These are phyloP conservation scores for Aspergillus quadricinctus DNA, from an alignment of 2,329 filamentous ascomycete genomes.

Conservation along the genomic window DNA sequence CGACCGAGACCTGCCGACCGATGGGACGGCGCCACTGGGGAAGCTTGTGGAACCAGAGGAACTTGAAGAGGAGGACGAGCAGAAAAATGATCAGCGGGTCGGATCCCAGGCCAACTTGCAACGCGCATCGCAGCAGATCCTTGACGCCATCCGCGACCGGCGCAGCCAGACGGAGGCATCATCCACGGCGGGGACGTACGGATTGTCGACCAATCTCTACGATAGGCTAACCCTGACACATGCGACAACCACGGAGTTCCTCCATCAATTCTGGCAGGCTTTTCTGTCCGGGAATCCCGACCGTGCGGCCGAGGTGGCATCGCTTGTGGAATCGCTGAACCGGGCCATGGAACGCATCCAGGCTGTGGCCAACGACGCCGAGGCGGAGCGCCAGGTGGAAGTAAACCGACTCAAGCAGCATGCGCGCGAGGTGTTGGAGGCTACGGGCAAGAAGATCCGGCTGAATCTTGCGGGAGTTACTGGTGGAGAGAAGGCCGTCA, in stretches of 20 bases:
- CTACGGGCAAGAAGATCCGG: constrained; percentile 68
- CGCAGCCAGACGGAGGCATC: constrained; percentile 44
- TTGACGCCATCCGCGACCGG: constrained; percentile 55
- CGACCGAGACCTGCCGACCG: constrained; percentile 40
- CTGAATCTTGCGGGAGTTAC: constrained; percentile 62
- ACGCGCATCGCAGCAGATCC: constrained; percentile 53
- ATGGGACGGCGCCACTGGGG: constrained; percentile 64
- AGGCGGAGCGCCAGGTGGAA: constrained; percentile 64
- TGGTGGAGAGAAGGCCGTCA: constrained; percentile 72
- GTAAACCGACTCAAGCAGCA: constrained; percentile 65
- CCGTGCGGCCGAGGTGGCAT: constrained; percentile 73
- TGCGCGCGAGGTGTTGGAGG: constrained; percentile 64
- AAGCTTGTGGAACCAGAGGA: constrained; percentile 52
- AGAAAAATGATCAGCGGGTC: constrained; percentile 53
- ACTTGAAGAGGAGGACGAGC: constrained; percentile 57
- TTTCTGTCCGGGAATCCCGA: constrained; percentile 85
- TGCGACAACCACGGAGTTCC: constrained; percentile 87
- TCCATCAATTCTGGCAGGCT: constrained; percentile 95
- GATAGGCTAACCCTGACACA: constrained; percentile 71
- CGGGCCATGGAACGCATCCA: constrained; percentile 74
- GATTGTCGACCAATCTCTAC: constrained; percentile 50
- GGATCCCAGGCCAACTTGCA: constrained; percentile 65
- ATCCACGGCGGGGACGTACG: constrained; percentile 37
- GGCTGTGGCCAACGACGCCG: constrained; percentile 74
- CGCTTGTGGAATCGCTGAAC: constrained; percentile 75